phyloP scores from a whole-genome alignment of 306 rosid genomes.

The Dalbergia cultrata region DNA sequence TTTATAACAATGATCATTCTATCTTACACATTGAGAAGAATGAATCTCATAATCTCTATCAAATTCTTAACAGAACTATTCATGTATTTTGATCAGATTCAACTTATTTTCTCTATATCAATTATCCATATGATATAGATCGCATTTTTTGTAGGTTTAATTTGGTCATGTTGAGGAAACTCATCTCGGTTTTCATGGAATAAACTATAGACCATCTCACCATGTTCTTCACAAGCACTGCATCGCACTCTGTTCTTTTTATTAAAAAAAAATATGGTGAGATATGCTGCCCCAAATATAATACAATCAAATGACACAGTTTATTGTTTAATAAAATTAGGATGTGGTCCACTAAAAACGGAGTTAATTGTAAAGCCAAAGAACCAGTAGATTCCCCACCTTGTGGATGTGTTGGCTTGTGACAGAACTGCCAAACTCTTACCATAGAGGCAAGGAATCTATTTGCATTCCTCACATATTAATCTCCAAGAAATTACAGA shows the following conservation, averaged over 20 bases:
- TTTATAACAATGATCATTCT: neutral
- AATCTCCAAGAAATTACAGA: slow-evolving; percentile 27
- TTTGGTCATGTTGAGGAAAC: no score
- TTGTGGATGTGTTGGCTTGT: slow-evolving; percentile 49
- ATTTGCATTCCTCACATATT: slow-evolving; percentile 31
- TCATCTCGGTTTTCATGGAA: no score
- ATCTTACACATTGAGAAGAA: neutral
- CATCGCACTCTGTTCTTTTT: no score
- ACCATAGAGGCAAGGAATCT: slow-evolving; percentile 61
- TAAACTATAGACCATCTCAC: no score
- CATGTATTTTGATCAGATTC: neutral
- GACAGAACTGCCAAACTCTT: slow-evolving; percentile 65
- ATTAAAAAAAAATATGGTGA: neutral
- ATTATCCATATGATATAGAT: neutral
- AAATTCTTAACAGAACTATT: neutral
- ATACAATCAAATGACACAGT: neutral
- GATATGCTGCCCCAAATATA: neutral
- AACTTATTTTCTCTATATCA: neutral
- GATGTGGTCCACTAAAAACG: slow-evolving; percentile 44
- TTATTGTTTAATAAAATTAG: neutral
- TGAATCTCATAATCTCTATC: neutral
- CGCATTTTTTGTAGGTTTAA: neutral
- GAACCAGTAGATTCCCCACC: slow-evolving; percentile 47
- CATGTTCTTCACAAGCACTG: slow-evolving; percentile 7
- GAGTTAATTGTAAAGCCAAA: slow-evolving; percentile 30